Base-by-base conservation (phyloP, 2,329 filamentous ascomycete species). In the Pyrenophora teres region DNA sequence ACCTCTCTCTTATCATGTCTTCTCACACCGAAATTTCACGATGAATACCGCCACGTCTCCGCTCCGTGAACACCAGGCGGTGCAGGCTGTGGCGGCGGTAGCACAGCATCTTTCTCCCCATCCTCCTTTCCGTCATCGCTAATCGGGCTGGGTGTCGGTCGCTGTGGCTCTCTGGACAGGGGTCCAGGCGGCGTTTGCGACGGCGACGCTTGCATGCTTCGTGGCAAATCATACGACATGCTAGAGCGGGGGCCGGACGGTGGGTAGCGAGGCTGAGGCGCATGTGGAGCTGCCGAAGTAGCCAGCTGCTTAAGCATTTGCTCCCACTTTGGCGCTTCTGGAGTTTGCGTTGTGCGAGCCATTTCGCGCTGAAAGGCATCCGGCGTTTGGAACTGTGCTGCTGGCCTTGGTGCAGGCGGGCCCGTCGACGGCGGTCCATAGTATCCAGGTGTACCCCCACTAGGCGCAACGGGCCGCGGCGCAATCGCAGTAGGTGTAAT, bases 351-450 rank as follows among this genome's bases (percentile, higher is more conserved):
- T 12, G 64, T 62, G 32, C 63, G 64, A 32, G 60, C 62, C 23
- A 77, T 66, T 42, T 78, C 75, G 30, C 70, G 68, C 50, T 75
- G 75, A 36, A 79, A 79, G 2, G 78, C 75, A 42, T 76, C 73
- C 10, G 75, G 58, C 2, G 75, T 77, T 49, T 77, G 75, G 52
- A 79, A 77, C 23, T 72, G 74, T 15, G 73, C 69, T 10, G 67
- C 59, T 31, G 71, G 72, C 41, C 65, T 60, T n/a, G 62, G 50
- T 6, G 61, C 45, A 38, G 62, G 58, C 9, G 50, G n/a, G 10
- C 50, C 56, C 3, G 57, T 42, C n/a, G 54, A 36, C 13, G 52
- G 37, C 4, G 47, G 44, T 40, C 50, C 61, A 41, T 57, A 63
- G 16, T 39, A 53, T 10, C 55, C 54, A 39, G 48, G 46, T 12